Evolutionary conservation across 495 filamentous ascomycete species (phyloP).

Genomic region (Hypoxylon fuscum): DNA sequence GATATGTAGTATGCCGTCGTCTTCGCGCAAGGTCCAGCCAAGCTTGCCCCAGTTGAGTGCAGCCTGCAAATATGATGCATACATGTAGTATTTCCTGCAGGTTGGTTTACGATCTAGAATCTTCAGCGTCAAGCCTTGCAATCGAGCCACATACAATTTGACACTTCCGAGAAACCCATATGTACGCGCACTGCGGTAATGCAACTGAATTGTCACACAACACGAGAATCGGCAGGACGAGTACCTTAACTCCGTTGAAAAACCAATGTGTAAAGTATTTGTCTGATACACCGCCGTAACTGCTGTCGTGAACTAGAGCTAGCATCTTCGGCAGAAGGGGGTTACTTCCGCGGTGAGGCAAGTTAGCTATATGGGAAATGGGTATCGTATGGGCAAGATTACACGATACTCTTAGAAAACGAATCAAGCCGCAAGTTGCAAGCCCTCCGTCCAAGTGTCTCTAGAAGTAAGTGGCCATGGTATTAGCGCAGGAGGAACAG

Average conservation of each 20-base stretch:
- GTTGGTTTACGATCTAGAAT: slow-evolving; percentile 35
- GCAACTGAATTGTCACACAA: slow-evolving; percentile 20
- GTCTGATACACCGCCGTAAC: not conserved
- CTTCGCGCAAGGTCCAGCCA: slow-evolving; percentile 5
- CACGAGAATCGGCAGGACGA: slow-evolving; percentile 11
- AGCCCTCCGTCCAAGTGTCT: not conserved
- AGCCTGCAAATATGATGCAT: slow-evolving; percentile 21
- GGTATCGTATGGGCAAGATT: not conserved
- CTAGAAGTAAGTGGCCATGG: not conserved
- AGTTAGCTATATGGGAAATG: not conserved
- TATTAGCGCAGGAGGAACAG: not conserved
- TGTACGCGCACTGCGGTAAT: slow-evolving; percentile 8
- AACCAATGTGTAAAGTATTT: not conserved
- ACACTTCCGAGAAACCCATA: slow-evolving; percentile 11
- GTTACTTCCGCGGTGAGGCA: not conserved
- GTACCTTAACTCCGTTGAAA: not conserved
- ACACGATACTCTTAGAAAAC: not conserved
- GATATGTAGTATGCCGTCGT: too few species aligned
- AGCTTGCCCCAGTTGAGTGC: slow-evolving; percentile 1
- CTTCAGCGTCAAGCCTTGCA: slow-evolving; percentile 10
- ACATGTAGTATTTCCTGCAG: slow-evolving; percentile 9
- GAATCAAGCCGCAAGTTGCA: not conserved
- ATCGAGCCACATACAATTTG: slow-evolving; percentile 31
- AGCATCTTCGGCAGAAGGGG: not conserved
- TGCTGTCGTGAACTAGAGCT: slow-evolving; percentile 2